Evolutionary conservation across 176 grass and related monocot species (phyloP).

Genomic region (Lolium rigidum): DNA sequence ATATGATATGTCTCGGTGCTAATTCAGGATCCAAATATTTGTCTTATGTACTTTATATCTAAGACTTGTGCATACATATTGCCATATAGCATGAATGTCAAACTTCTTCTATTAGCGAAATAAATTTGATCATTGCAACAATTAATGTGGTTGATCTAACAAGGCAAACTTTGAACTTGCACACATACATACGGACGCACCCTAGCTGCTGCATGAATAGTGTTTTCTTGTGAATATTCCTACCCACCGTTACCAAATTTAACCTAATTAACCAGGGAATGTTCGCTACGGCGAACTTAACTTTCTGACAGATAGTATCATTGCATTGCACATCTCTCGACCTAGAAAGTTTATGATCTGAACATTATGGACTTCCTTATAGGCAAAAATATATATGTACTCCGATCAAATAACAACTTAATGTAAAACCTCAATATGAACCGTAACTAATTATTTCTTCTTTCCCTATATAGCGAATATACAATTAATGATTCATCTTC

Average conservation of each 20-base stretch:
- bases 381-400: background rate
- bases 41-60: background rate
- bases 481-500: background rate
- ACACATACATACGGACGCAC: background rate
- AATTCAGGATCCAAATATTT: background rate
- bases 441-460: background rate
- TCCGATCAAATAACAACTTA: background rate
- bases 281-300: background rate
- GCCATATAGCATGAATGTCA: background rate
- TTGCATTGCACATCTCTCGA: background rate
- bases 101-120: background rate
- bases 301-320: background rate
- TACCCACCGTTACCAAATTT: background rate
- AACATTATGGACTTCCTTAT: background rate
- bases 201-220: background rate
- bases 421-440: background rate
- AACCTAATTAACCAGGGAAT: conserved; percentile 4
- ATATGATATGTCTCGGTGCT: background rate
- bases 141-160: background rate
- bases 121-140: background rate
- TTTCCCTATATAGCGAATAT: background rate
- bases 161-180: background rate
- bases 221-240: conserved; percentile 15
- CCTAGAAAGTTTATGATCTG: background rate
- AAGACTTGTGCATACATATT: background rate